Conservation (phyloP, 2,329 filamentous ascomycete genomes). For the Pezicula radicicola region DNA sequence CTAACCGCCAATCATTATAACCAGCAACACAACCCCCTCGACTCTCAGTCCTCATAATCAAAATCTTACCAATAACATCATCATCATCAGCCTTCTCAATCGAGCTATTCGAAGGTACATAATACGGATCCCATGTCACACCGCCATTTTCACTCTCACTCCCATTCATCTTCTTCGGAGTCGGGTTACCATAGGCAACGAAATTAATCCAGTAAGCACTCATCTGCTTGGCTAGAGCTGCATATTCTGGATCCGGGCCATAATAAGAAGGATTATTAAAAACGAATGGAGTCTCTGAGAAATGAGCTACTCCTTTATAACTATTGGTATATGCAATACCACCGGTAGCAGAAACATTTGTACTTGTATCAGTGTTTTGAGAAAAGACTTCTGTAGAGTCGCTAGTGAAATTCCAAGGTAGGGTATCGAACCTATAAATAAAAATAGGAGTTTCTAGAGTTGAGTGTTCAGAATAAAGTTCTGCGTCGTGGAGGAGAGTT, state of each 20-base stretch:
- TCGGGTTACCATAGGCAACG: background rate
- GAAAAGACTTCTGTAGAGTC: background rate
- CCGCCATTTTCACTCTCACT: background rate
- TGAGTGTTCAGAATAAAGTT: background rate
- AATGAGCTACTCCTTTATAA: background rate
- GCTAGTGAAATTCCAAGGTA: background rate
- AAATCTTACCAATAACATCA: background rate
- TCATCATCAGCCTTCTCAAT: background rate
- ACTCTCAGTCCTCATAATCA: background rate
- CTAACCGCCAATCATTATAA: background rate
- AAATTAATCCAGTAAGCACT: background rate
- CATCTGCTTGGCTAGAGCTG: background rate
- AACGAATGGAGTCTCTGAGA: background rate
- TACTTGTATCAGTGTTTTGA: background rate
- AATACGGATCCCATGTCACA: background rate
- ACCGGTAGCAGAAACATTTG: background rate
- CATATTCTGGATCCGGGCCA: background rate
- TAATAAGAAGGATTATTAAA: background rate
- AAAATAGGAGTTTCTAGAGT: background rate
- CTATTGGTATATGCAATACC: background rate
- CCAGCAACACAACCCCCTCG: background rate
- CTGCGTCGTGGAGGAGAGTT: background rate
- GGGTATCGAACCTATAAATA: background rate
- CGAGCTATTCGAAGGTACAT: background rate
- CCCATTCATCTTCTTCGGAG: background rate